These are phyloP conservation scores for Cubamyces sp. DNA, from an alignment of 768 basidiomycete species.

Conservation along the genomic window DNA sequence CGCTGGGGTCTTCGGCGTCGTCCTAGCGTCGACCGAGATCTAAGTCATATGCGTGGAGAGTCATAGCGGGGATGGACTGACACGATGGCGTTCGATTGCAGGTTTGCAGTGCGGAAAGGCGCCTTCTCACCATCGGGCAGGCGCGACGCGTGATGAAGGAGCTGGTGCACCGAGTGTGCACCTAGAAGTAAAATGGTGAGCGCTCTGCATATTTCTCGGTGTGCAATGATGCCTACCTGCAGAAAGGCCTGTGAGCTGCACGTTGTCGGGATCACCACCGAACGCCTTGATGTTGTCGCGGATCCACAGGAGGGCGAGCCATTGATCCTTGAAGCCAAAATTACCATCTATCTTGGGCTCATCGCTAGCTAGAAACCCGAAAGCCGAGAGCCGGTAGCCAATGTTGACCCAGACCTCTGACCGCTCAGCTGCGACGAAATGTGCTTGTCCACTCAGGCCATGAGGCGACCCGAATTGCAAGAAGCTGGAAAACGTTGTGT, in stretches of 20 bases:
- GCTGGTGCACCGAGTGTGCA: conserved; percentile 75
- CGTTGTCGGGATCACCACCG: conserved; percentile 68
- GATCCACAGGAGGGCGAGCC: conserved; percentile 77
- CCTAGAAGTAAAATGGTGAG: conserved; percentile 41
- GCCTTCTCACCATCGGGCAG: conserved; percentile 58
- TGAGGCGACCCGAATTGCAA: conserved; percentile 82
- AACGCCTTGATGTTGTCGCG: conserved; percentile 67
- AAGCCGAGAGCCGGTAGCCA: conserved; percentile 75
- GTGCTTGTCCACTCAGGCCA: conserved; percentile 59
- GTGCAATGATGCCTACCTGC: conserved; percentile 52
- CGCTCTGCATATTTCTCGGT: neutral
- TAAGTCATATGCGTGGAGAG: neutral
- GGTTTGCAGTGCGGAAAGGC: conserved; percentile 66
- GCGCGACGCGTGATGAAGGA: conserved; percentile 69
- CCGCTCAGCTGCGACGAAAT: conserved; percentile 65
- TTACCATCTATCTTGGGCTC: conserved; percentile 67
- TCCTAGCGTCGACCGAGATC: neutral
- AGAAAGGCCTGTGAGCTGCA: conserved; percentile 71
- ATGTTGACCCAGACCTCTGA: conserved; percentile 78
- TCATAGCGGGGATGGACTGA: conserved; percentile 35
- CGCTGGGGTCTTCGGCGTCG: conserved; percentile 61
- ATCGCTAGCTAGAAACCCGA: conserved; percentile 75
- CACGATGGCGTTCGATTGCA: conserved; percentile 80
- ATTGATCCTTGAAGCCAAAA: conserved; percentile 86
- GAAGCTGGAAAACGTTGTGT: conserved; percentile 48